A percentile compares a stretch with the other conserved stretches of the same genome.
Conservation (phyloP, 306 rosid genomes). For the Senna tora region DNA sequence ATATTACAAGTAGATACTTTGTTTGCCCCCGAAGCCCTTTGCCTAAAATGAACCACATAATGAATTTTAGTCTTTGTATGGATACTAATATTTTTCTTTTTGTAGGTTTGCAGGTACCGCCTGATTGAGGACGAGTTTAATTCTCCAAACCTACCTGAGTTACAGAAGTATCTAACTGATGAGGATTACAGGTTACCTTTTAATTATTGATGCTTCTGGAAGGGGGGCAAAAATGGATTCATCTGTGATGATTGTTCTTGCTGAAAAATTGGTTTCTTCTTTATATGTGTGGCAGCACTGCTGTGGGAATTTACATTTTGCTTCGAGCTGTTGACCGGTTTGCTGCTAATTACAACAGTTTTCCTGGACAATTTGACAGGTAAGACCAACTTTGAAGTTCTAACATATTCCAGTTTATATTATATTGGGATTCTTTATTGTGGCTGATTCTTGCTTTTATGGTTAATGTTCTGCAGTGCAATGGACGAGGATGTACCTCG, state of each 20-base stretch:
- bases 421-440: conserved; percentile 7
- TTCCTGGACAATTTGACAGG: conserved; percentile 96
- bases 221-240: background rate
- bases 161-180: conserved; percentile 85
- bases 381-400: conserved; percentile 35
- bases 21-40: background rate
- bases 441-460: conserved; percentile 31
- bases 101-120: conserved; percentile 94
- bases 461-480: conserved; percentile 55
- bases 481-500: conserved; percentile 96
- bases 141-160: conserved; percentile 70
- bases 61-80: conserved; percentile 10
- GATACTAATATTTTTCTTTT: conserved; percentile 38
- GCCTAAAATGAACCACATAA: background rate
- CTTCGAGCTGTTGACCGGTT: conserved; percentile 96
- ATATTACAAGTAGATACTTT: conserved; percentile 15
- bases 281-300: conserved; percentile 56
- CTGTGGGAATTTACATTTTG: conserved; percentile 85
- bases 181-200: conserved; percentile 87
- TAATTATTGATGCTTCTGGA: conserved; percentile 33
- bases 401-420: conserved; percentile 1
- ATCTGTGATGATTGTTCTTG: conserved; percentile 21
- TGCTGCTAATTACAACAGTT: conserved; percentile 90
- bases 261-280: conserved; percentile 37
- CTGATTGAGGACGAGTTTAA: conserved; percentile 76